Percentiles rank a stretch among this genome's conserved stretches.
Evolutionary conservation across 2,329 filamentous ascomycete genomes (phyloP).

Genomic region (Alternaria solani): DNA sequence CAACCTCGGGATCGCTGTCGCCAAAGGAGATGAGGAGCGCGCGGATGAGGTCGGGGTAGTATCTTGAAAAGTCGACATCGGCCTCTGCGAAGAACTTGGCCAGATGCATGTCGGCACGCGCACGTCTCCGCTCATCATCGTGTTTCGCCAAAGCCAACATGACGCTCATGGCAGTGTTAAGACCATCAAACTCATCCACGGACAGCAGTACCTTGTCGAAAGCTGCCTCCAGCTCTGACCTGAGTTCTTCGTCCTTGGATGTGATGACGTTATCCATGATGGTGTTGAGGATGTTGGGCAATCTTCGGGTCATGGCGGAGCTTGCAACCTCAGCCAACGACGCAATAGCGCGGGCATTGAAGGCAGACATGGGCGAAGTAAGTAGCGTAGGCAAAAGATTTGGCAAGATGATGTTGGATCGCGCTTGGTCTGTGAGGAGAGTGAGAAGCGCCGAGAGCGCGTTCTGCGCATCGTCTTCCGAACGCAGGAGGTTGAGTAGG

Average conservation of each 20-base stretch:
- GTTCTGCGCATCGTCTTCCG: constrained; percentile 87
- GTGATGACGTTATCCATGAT: constrained; percentile 92
- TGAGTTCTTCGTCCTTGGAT: constrained; percentile 77
- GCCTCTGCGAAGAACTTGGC: constrained; percentile 84
- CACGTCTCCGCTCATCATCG: constrained; percentile 86
- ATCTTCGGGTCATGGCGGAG: constrained; percentile 84
- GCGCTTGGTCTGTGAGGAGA: constrained; percentile 88
- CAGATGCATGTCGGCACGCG: constrained; percentile 79
- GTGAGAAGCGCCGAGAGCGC: constrained; percentile 92
- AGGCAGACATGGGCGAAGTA: constrained; percentile 86
- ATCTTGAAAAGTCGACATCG: constrained; percentile 89
- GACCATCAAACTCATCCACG: constrained; percentile 93
- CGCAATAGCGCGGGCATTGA: constrained; percentile 93
- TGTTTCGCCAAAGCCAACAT: constrained; percentile 89
- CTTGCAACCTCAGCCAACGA: constrained; percentile 93
- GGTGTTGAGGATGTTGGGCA: constrained; percentile 90
- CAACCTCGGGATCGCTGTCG: constrained; percentile 81
- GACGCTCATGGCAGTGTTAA: constrained; percentile 95
- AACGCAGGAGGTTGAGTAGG: constrained; percentile 86
- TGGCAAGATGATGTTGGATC: constrained; percentile 95
- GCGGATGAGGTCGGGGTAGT: constrained; percentile 94
- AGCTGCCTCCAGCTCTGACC: constrained; percentile 75
- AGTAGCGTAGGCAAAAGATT: constrained; percentile 95
- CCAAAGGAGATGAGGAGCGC: constrained; percentile 91
- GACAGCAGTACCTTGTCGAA: constrained; percentile 91